Evolutionary conservation across 2,329 filamentous ascomycete species (phyloP).

Genomic region (Ophiostoma sp.): DNA sequence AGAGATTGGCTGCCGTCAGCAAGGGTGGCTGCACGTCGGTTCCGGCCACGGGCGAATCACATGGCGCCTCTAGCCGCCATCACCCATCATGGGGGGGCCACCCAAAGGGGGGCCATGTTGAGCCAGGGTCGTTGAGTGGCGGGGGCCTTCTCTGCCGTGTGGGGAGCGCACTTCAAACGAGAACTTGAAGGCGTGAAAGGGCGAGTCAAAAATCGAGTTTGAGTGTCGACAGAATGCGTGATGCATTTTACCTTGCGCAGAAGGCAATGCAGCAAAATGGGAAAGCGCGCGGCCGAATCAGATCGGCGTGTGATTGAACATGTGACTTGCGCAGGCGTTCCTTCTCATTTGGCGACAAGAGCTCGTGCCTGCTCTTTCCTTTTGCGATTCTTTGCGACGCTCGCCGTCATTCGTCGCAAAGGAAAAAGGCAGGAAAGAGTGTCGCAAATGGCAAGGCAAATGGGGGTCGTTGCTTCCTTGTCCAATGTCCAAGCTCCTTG

Average conservation of each 20-base stretch:
- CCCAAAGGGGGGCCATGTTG: neutral
- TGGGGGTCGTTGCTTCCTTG: neutral
- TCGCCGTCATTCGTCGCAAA: neutral
- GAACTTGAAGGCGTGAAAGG: neutral
- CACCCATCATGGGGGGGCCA: slow-evolving; percentile 18
- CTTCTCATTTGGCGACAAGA: slow-evolving; percentile 6
- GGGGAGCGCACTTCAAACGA: slow-evolving; percentile 10
- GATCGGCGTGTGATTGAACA: slow-evolving; percentile 18
- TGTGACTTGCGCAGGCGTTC: slow-evolving; percentile 14
- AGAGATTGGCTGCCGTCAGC: slow-evolving; percentile 31
- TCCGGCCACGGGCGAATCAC: slow-evolving; percentile 29
- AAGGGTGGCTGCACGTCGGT: slow-evolving; percentile 27
- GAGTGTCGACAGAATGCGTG: neutral
- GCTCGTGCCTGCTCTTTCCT: neutral
- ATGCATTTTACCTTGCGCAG: neutral
- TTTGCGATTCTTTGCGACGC: neutral
- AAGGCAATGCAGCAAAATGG: neutral
- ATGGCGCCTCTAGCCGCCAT: slow-evolving; percentile 30
- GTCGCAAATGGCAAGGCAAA: neutral
- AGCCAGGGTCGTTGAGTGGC: slow-evolving; percentile 17
- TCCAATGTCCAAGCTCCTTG: neutral
- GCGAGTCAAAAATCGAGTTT: neutral
- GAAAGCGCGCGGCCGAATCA: slow-evolving; percentile 16
- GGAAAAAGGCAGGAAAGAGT: neutral
- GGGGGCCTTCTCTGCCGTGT: slow-evolving; percentile 4